phyloP scores from a whole-genome alignment of 163 green algal genomes.

The Volvox carteri region DNA sequence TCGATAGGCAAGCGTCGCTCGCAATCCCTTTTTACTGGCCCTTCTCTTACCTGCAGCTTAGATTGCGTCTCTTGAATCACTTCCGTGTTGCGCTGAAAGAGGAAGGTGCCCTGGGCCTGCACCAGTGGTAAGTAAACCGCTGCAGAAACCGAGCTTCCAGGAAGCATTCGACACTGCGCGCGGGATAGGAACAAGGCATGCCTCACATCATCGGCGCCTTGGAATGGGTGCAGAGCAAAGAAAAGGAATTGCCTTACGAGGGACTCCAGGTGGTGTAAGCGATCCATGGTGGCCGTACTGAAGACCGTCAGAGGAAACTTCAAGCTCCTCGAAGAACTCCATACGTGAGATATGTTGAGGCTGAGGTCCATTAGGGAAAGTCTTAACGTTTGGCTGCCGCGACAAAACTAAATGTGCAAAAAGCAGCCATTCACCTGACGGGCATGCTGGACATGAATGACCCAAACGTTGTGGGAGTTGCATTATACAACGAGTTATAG shows the following conservation, averaged over 20 bases:
- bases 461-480: slow-evolving; percentile 15
- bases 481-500: slow-evolving; percentile 23
- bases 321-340: background rate
- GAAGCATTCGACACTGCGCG: slow-evolving; percentile 8
- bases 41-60: slow-evolving; percentile 2
- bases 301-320: slow-evolving; percentile 25
- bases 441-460: slow-evolving; percentile 41
- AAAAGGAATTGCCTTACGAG: background rate
- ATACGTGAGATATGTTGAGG: slow-evolving; percentile 32
- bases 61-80: background rate
- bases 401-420: background rate
- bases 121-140: slow-evolving; percentile 39
- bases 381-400: background rate
- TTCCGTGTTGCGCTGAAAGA: background rate
- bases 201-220: too few species aligned
- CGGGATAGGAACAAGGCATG: background rate
- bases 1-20: too few species aligned
- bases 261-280: slow-evolving; percentile 33
- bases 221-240: background rate
- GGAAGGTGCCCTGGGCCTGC: background rate
- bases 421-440: background rate
- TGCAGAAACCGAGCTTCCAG: background rate
- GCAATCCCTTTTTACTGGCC: too few species aligned
- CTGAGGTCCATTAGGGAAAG: background rate
- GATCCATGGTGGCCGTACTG: slow-evolving; percentile 37